Evolutionary conservation across 2,329 filamentous ascomycete species (phyloP).

Genomic region (Trichophyton mentagrophytes): DNA sequence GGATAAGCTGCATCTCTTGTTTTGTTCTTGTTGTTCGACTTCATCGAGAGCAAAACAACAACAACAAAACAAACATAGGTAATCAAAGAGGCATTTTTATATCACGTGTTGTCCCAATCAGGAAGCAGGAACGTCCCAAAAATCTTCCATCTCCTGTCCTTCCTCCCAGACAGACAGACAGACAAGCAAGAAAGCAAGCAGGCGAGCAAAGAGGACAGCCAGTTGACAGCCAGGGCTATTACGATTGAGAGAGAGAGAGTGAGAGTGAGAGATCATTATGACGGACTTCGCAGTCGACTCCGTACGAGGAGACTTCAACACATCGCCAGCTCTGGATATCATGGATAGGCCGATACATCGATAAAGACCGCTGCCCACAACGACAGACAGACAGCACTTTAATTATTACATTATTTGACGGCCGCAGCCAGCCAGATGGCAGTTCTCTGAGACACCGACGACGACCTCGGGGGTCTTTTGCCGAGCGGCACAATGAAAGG

Average conservation of each 20-base stretch:
- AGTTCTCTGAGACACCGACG: background rate
- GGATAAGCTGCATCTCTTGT: background rate
- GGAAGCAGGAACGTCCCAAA: background rate
- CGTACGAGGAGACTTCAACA: background rate
- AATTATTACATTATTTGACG: background rate
- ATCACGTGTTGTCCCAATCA: conserved; percentile 1
- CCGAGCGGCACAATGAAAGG: background rate
- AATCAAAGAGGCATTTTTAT: conserved; percentile 19
- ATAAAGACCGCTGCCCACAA: too few relatives aligned
- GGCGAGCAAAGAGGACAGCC: background rate
- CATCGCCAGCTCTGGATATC: background rate
- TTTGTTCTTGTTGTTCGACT: background rate
- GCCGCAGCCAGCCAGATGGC: background rate
- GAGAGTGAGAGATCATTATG: too few relatives aligned
- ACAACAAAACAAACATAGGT: background rate
- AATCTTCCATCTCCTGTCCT: background rate
- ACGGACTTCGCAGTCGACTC: too few relatives aligned
- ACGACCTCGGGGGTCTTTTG: background rate
- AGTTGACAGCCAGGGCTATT: too few relatives aligned
- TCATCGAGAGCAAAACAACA: background rate
- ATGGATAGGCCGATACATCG: background rate
- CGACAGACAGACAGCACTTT: background rate
- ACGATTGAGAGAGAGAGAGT: too few relatives aligned
- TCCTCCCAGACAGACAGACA: background rate
- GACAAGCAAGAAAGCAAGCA: background rate